A percentile compares a stretch with the other conserved stretches of the same genome.
Evolutionary conservation across 2,329 filamentous ascomycete genomes (phyloP).

Genomic region (Sclerotinia borealis): DNA sequence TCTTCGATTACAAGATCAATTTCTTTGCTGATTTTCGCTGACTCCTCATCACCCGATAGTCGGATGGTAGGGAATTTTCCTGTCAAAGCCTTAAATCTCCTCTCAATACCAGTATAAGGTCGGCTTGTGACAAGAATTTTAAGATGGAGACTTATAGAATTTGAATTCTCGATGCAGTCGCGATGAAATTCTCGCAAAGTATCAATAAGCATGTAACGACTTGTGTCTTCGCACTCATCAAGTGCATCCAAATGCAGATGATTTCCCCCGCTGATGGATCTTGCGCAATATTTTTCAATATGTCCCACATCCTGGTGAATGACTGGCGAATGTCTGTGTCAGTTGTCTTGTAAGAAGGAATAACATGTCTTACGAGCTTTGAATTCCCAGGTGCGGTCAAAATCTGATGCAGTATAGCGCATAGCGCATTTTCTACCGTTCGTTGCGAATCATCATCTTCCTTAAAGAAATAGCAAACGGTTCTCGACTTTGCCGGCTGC

Average conservation of each 20-base stretch:
- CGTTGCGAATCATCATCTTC: not conserved
- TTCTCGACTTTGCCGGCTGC: not conserved
- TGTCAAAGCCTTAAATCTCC: not conserved
- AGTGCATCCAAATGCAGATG: constrained; percentile 7
- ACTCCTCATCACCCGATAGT: constrained; percentile 2
- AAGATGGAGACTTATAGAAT: not conserved
- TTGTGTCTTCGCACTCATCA: not conserved
- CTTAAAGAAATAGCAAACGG: constrained; percentile 7
- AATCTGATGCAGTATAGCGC: constrained; percentile 1
- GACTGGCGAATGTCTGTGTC: not conserved
- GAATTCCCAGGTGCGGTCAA: not conserved
- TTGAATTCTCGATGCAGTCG: not conserved
- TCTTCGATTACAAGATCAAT: constrained; percentile 9
- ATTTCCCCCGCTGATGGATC: not conserved
- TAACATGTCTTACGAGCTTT: not conserved
- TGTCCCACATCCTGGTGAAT: not conserved
- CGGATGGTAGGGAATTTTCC: not conserved
- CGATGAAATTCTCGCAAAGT: not conserved
- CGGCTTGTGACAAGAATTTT: constrained; percentile 3
- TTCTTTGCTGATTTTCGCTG: constrained; percentile 7
- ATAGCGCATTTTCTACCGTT: not conserved
- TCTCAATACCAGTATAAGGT: not conserved
- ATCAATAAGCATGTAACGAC: not conserved
- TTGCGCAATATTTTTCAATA: not conserved
- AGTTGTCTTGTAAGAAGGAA: not conserved